Percentiles rank a stretch among this genome's conserved stretches.
Evolutionary conservation across 768 basidiomycete genomes (phyloP).

Genomic region (Leccinum pellstonianum): DNA sequence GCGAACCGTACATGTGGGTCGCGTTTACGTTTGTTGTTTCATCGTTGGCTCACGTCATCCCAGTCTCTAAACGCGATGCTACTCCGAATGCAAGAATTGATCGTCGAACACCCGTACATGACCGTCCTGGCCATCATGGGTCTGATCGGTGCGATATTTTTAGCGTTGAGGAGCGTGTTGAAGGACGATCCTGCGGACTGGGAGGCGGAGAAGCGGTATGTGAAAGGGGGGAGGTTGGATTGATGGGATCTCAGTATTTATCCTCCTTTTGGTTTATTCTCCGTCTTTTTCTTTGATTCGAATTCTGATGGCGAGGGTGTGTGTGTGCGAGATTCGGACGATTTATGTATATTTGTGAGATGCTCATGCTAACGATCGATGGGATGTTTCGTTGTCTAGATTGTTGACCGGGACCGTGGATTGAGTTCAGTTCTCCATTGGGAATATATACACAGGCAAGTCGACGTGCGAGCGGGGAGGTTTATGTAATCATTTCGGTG

Average conservation of each 20-base stretch:
- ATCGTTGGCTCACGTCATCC: background rate
- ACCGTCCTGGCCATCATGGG: conserved; percentile 6
- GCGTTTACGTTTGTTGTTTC: background rate
- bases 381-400: background rate
- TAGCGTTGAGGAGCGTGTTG: conserved; percentile 16
- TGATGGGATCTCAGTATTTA: conserved; percentile 8
- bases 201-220: conserved; percentile 16
- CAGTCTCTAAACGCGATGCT: conserved; percentile 22
- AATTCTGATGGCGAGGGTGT: background rate
- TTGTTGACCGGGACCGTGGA: no score
- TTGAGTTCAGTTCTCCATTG: no score
- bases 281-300: background rate
- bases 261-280: background rate
- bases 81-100: conserved; percentile 1
- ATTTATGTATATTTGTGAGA: background rate
- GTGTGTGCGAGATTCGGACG: background rate
- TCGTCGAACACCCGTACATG: conserved; percentile 25
- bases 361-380: background rate
- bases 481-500: no score
- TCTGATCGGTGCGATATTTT: conserved; percentile 6
- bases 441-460: no score
- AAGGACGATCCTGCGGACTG: conserved; percentile 17
- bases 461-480: no score
- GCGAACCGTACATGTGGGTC: conserved; percentile 58
- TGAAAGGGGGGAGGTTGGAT: conserved; percentile 25